These are phyloP conservation scores for Fusarium concolor DNA, from an alignment of 2,329 filamentous ascomycete species.

Conservation along the genomic window DNA sequence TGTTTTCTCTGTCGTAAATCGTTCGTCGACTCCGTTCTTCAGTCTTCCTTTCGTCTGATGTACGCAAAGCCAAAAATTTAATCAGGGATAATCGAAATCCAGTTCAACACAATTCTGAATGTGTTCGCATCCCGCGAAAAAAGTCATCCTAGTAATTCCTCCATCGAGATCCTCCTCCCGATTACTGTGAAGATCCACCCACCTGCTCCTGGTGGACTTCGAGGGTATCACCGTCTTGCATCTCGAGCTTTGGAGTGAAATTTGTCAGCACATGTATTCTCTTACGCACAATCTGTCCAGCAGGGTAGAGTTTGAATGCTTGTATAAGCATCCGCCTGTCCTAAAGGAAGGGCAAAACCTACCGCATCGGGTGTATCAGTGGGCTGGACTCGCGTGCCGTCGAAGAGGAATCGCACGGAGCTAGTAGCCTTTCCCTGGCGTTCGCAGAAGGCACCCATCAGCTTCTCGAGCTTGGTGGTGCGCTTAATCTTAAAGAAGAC, in stretches of 20 bases:
- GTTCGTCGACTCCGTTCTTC: slow-evolving; percentile 35
- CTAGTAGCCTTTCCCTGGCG: slow-evolving; percentile 87
- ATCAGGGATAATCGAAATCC: slow-evolving; percentile 25
- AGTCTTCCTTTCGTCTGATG: slow-evolving; percentile 35
- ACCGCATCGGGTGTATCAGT: slow-evolving; percentile 93
- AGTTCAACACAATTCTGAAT: slow-evolving; percentile 27
- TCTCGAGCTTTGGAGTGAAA: slow-evolving; percentile 77
- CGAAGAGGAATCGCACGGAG: slow-evolving; percentile 94
- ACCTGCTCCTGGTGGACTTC: slow-evolving; percentile 99
- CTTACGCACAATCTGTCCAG: not conserved
- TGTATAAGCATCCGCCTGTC: not conserved
- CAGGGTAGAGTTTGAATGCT: not conserved
- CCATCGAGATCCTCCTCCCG: not conserved
- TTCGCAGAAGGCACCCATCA: slow-evolving; percentile 98
- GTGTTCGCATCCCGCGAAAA: slow-evolving; percentile 11
- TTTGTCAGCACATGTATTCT: slow-evolving; percentile 19
- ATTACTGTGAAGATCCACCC: slow-evolving; percentile 67
- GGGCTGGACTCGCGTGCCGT: slow-evolving; percentile 91
- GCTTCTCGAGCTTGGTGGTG: slow-evolving; percentile 92
- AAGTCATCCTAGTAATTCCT: slow-evolving; percentile 4
- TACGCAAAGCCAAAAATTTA: slow-evolving; percentile 39
- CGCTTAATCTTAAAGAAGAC: slow-evolving; percentile 99
- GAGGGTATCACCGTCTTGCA: slow-evolving; percentile 94
- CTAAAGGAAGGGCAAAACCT: slow-evolving; percentile 57
- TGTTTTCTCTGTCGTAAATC: slow-evolving; percentile 50